Percentiles rank a stretch among this genome's conserved stretches.
Evolutionary conservation across 345 rosid species (phyloP).

Genomic region (Anacardium occidentale): DNA sequence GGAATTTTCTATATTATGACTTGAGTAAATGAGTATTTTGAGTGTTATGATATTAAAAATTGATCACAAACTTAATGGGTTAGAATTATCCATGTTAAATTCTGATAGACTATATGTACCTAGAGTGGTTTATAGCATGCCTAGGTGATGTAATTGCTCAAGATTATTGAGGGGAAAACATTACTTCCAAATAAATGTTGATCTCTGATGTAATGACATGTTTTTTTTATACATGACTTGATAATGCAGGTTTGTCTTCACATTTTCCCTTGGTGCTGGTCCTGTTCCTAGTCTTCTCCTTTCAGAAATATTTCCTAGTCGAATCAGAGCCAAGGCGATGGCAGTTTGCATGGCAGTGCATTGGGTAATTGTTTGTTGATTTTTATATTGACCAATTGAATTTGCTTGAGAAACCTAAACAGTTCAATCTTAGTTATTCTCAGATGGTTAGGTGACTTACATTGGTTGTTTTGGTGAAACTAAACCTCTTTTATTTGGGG

Average conservation of each 20-base stretch:
- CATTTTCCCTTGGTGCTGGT: conserved; percentile 85
- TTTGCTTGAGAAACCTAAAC: not conserved
- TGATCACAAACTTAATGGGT: not conserved
- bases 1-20: not conserved
- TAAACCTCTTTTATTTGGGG: not conserved
- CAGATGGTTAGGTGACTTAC: not conserved
- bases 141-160: not conserved
- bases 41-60: not conserved
- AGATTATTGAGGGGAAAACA: conserved; percentile 4
- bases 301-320: conserved; percentile 85
- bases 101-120: not conserved
- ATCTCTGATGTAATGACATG: not conserved
- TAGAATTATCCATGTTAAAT: not conserved
- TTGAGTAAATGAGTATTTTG: conserved; percentile 5
- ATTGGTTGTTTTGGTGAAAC: not conserved
- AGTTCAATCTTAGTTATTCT: not conserved
- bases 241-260: conserved; percentile 71
- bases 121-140: not conserved
- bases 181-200: conserved; percentile 1
- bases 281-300: conserved; percentile 88
- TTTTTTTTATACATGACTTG: conserved; percentile 4
- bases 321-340: conserved; percentile 87
- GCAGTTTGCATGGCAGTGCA: conserved; percentile 89
- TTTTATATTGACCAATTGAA: not conserved
- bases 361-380: conserved; percentile 57